Evolutionary conservation across 2,329 filamentous ascomycete genomes (phyloP), one percentile per base, ranked within the genome.

Genomic region (Calcarisporium arbuscula): DNA sequence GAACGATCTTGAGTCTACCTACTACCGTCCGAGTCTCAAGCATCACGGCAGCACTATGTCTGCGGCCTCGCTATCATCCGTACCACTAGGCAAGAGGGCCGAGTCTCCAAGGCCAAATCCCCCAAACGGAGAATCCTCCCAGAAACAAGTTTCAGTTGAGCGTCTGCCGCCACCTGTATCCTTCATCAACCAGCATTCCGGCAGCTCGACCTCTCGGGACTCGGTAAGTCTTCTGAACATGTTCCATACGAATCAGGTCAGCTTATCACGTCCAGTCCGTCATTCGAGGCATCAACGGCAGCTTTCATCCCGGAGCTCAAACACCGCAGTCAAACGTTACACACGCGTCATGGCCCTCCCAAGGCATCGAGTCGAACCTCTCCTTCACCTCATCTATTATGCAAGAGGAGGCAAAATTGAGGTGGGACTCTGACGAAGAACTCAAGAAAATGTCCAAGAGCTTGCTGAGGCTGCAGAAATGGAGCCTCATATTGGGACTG

Each of bases 371-470:
- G 30, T 60, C 57, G 10, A 57, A 48, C 37, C 44, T 48, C 6
- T 62, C 59, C 2, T 59, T 61, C 28, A 51, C 49, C 3, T 63
- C 59, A 2, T 58, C 56, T 0, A 44, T 63, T 7, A 39, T 45
- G 9, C 58, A 62, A 22, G 60, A 63, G 40, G 60, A 63, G 30
- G 57, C 61, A 11, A 61, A 61, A 34, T 43, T 54, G 8, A 53
- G 58, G 19, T 64, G 61, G 61, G 55, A 64, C 35, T 56, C 61
- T 0, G 60, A 64, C 5, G 50, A 53, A 6, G 61, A 64, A 30
- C 56, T 64, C 23, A 60, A 60, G 31, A 48, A 46, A 10, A 54
- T 64, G 35, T 64, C 60, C 28, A 60, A 55, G 34, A 44, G 43
- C 8, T 50, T 64, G 12, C 57, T 64, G 0, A 46, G 50, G 3